Evolutionary conservation across 1,284 basidiomycete species (phyloP), one percentile per base, ranked within the genome.

Genomic region (Heterobasidion irregulare): DNA sequence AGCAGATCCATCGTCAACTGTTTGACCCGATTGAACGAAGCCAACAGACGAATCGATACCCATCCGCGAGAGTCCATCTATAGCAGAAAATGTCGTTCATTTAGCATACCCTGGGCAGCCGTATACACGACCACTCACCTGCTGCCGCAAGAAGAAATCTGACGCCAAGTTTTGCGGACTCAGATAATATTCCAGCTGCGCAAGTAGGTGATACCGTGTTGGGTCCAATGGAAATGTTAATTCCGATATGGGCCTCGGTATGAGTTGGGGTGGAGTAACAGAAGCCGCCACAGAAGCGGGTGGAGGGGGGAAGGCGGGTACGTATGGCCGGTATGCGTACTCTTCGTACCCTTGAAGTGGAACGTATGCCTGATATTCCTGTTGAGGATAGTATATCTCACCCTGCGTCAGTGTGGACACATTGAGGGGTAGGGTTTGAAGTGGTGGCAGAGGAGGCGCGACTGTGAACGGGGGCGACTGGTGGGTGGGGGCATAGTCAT

Each of bases 61-160:
- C 92, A 97, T 15, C 94, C 94, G 58, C 81, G 76, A 2, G 81
- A 77, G 66, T 96, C 92, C 94, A 97, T 95, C 92, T 96, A 53
- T 34, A 15, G 19, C n/a, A 51, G 32, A 7, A 7, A 1, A 26
- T 9, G 26, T 6, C 26, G 6, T 26, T 26, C 26, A 45, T 36
- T 49, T 51, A 45, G 57, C 55, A 53, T n/a, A 8, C n/a, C 12
- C n/a, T 41, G 10, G 5, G 38, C 38, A 55, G 46, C 45, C 32
- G n/a, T 13, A 10, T 57, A 46, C 19, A 57, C 55, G 47, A 58
- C 7, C 54, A 73, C 79, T 63, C 62, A 90, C 92, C 72, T 81
- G 77, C 69, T 86, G 78, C 55, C 90, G 79, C 41, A 96, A 74
- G 72, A 80, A 94, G 61, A 89, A 79, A 69, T 96, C 93, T 67